Conservation (phyloP, 441 rosid genomes). For the Adansonia rubrostipa region DNA sequence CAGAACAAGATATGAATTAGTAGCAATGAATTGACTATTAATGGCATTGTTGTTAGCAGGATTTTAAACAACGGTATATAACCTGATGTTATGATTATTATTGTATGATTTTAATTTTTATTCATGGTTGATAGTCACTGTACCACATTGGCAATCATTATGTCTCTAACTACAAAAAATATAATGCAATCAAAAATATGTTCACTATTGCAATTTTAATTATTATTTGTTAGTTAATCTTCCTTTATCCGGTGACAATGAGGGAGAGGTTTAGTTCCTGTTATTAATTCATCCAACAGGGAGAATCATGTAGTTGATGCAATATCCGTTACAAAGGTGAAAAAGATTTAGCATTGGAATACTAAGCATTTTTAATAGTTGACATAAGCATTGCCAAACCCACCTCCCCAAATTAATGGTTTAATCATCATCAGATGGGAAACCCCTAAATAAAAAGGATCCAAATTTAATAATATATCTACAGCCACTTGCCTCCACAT, state of each 20-base stretch:
- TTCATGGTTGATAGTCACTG: too few species aligned
- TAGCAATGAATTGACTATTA: constrained; percentile 24
- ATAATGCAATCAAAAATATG: too few species aligned
- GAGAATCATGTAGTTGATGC: constrained; percentile 31
- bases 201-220: too few species aligned
- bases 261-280: constrained; percentile 26
- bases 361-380: constrained; percentile 28
- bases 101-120: too few species aligned
- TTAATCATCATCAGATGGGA: constrained; percentile 25
- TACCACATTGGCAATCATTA: too few species aligned
- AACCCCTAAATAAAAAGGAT: constrained; percentile 17
- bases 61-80: too few species aligned
- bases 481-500: constrained; percentile 18
- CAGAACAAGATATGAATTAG: constrained; percentile 5
- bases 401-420: neutral
- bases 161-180: too few species aligned
- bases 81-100: too few species aligned
- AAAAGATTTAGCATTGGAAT: constrained; percentile 35
- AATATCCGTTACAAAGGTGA: constrained; percentile 28
- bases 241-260: constrained; percentile 16
- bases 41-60: constrained; percentile 4
- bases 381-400: constrained; percentile 31
- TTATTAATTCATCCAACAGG: constrained; percentile 26
- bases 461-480: constrained; percentile 22
- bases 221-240: constrained; percentile 13